These are phyloP conservation scores for Calonectria pseudoreteaudii DNA, from an alignment of 2,329 filamentous ascomycete genomes.

Conservation along the genomic window DNA sequence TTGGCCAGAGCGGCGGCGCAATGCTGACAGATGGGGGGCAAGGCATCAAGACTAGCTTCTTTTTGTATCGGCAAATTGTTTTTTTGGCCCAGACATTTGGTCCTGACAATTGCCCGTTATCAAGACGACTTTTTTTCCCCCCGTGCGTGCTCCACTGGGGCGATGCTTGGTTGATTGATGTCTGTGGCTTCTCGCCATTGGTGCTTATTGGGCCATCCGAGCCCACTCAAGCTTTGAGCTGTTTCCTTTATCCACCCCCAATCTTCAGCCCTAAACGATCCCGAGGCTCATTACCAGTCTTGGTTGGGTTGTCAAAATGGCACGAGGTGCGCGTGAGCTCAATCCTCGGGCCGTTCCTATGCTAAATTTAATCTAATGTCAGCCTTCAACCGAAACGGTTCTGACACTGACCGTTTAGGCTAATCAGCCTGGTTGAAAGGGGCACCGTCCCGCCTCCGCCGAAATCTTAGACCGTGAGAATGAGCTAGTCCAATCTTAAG, in stretches of 20 bases:
- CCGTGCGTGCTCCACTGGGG: background rate
- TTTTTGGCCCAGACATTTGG: background rate
- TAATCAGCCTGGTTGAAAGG: background rate
- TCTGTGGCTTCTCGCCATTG: background rate
- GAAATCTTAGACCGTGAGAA: background rate
- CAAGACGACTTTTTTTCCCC: background rate
- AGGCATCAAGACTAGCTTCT: background rate
- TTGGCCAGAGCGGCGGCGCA: background rate
- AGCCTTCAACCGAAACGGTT: background rate
- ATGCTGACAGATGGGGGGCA: background rate
- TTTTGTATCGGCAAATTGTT: background rate
- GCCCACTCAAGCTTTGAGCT: background rate
- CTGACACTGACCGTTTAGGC: background rate
- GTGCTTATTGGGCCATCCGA: background rate
- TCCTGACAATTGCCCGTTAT: background rate
- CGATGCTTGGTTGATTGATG: background rate
- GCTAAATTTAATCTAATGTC: background rate
- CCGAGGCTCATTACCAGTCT: background rate
- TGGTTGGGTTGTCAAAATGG: background rate
- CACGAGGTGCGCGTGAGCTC: background rate
- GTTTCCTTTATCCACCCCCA: background rate
- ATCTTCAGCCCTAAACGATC: background rate
- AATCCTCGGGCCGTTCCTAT: background rate
- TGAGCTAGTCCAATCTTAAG: background rate
- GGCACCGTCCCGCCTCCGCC: background rate